These are phyloP conservation scores for Didymella glomerata DNA, from an alignment of 2,329 filamentous ascomycete genomes.

Conservation along the genomic window DNA sequence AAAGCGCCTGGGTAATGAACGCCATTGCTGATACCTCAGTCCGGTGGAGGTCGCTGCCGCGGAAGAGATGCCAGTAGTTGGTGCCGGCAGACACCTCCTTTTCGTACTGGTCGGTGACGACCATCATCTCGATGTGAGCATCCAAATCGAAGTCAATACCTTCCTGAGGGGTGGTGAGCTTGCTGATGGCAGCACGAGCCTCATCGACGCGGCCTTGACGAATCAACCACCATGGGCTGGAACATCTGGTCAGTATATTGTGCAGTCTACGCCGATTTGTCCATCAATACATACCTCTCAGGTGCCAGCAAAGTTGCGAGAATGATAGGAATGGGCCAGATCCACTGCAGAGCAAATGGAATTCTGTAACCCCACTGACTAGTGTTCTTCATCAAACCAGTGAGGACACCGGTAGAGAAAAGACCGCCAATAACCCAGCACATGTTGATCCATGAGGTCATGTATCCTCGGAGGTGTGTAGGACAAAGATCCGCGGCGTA, in stretches of 20 bases:
- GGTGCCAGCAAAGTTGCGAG: constrained; percentile 71
- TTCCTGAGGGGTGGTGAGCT: constrained; percentile 63
- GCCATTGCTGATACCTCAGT: constrained; percentile 70
- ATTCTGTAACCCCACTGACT: constrained; percentile 73
- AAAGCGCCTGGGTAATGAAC: constrained; percentile 55
- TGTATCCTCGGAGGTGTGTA: constrained; percentile 66
- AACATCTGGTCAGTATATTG: not conserved
- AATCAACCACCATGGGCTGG: constrained; percentile 49
- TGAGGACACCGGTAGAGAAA: constrained; percentile 73
- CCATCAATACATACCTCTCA: constrained; percentile 52
- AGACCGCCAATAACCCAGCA: constrained; percentile 74
- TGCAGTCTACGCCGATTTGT: not conserved
- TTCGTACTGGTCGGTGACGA: constrained; percentile 81
- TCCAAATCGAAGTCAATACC: constrained; percentile 50
- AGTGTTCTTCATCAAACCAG: constrained; percentile 67
- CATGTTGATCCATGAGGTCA: constrained; percentile 72
- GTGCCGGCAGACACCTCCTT: constrained; percentile 70
- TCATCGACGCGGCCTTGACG: constrained; percentile 68
- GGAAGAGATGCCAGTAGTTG: constrained; percentile 82
- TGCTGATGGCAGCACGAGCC: constrained; percentile 69
- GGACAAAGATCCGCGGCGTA: constrained; percentile 65
- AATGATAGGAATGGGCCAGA: constrained; percentile 74
- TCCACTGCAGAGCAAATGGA: constrained; percentile 73
- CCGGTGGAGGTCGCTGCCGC: constrained; percentile 76
- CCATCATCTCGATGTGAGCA: constrained; percentile 82